Evolutionary conservation across 2,329 filamentous ascomycete species (phyloP).

Genomic region (Aureobasidium zeae): DNA sequence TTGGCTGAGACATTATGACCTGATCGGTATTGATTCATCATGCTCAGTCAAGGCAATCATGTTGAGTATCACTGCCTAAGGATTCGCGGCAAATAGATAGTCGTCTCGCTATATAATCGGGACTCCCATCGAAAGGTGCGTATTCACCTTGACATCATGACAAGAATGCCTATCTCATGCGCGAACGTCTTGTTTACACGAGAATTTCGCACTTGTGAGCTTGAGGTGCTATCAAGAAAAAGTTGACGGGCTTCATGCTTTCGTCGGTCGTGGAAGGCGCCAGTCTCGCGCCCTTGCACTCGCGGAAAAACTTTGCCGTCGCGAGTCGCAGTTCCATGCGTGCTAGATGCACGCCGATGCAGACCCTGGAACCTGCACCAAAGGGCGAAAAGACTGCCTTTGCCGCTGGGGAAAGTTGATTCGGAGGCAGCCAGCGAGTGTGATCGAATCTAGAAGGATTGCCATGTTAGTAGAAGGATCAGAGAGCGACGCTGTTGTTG

Average conservation of each 20-base stretch:
- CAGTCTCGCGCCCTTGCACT: slow-evolving; percentile 20
- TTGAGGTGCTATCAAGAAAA: slow-evolving; percentile 26
- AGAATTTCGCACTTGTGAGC: slow-evolving; percentile 25
- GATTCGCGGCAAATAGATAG: too few relatives aligned
- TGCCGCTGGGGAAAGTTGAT: slow-evolving; percentile 13
- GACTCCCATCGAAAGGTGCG: too few relatives aligned
- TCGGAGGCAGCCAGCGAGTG: slow-evolving; percentile 20
- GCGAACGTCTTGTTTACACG: too few relatives aligned
- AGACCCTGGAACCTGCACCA: slow-evolving; percentile 23
- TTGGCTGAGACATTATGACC: too few relatives aligned
- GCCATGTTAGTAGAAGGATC: background rate
- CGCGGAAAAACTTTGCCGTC: slow-evolving; percentile 24
- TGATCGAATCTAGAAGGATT: slow-evolving; percentile 22
- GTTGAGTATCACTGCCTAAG: too few relatives aligned
- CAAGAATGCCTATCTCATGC: too few relatives aligned
- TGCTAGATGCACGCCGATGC: slow-evolving; percentile 27
- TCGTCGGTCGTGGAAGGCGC: slow-evolving; percentile 21
- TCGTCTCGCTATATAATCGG: too few relatives aligned
- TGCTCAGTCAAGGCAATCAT: too few relatives aligned
- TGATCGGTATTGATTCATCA: too few relatives aligned
- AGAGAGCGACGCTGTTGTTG: too few relatives aligned
- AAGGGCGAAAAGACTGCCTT: slow-evolving; percentile 24
- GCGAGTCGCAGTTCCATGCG: slow-evolving; percentile 25
- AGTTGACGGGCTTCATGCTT: slow-evolving; percentile 27
- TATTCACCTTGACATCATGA: too few relatives aligned